phyloP scores from a whole-genome alignment of 495 filamentous ascomycete species.

The Neurospora terricola region DNA sequence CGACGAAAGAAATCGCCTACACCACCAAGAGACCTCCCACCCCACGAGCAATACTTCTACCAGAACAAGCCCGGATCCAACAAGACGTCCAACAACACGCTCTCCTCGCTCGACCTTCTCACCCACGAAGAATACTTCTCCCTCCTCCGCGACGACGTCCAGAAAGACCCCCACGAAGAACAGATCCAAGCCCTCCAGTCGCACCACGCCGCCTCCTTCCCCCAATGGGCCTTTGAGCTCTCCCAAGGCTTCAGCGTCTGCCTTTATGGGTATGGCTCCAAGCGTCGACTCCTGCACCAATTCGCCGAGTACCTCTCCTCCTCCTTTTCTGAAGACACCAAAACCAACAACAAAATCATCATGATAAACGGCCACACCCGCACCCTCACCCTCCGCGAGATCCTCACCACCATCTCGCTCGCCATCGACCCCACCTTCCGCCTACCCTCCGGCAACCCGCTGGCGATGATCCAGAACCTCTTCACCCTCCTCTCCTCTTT shows the following conservation, averaged over 20 bases:
- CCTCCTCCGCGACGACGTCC: slow-evolving; percentile 35
- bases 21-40: slow-evolving; percentile 66
- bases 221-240: slow-evolving; percentile 90
- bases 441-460: slow-evolving; percentile 26
- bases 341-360: slow-evolving; percentile 48
- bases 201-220: slow-evolving; percentile 70
- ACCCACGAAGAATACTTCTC: slow-evolving; percentile 88
- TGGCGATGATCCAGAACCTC: slow-evolving; percentile 48
- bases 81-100: slow-evolving; percentile 80
- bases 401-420: slow-evolving; percentile 63
- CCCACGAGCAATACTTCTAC: slow-evolving; percentile 88
- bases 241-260: slow-evolving; percentile 83
- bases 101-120: slow-evolving; percentile 64
- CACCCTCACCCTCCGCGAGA: slow-evolving; percentile 64
- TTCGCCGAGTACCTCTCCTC: slow-evolving; percentile 67
- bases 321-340: not conserved
- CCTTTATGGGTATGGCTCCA: slow-evolving; percentile 87
- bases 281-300: slow-evolving; percentile 60
- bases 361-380: slow-evolving; percentile 83
- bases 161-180: slow-evolving; percentile 58
- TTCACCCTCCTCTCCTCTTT: slow-evolving; percentile 38
- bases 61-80: slow-evolving; percentile 72
- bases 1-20: slow-evolving; percentile 64
- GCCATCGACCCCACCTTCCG: slow-evolving; percentile 48
- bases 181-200: slow-evolving; percentile 62